A percentile compares a stretch with the other conserved stretches of the same genome.
Evolutionary conservation across 768 basidiomycete genomes (phyloP).

Genomic region (Aureoboletus auriporus): DNA sequence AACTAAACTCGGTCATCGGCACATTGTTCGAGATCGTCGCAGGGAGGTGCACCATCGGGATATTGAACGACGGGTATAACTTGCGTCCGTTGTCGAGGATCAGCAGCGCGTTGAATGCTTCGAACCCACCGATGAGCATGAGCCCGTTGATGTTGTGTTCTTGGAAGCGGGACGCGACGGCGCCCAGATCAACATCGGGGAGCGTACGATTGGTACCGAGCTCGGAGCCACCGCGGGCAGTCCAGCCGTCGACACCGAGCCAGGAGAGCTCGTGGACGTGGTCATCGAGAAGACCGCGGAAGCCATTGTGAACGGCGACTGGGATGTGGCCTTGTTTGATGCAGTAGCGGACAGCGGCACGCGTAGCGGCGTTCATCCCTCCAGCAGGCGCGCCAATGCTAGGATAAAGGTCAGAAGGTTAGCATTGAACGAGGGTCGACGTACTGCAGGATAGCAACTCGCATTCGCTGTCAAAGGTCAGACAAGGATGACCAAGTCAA

Average conservation of each 20-base stretch:
- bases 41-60: conserved; percentile 94
- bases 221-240: conserved; percentile 93
- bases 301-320: conserved; percentile 93
- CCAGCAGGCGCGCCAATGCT: conserved; percentile 97
- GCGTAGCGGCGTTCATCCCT: conserved; percentile 98
- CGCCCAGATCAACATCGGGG: conserved; percentile 84
- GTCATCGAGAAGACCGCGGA: conserved; percentile 91
- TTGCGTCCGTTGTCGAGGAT: conserved; percentile 77
- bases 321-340: conserved; percentile 88
- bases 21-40: conserved; percentile 99
- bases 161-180: conserved; percentile 89
- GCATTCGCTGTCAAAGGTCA: conserved; percentile 54
- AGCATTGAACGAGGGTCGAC: conserved; percentile 20
- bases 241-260: conserved; percentile 97
- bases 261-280: conserved; percentile 83
- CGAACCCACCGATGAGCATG: conserved; percentile 93
- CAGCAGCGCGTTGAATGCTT: conserved; percentile 80
- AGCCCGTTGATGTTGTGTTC: conserved; percentile 73
- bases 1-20: conserved; percentile 91
- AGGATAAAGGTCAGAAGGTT: conserved; percentile 1
- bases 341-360: conserved; percentile 92
- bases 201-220: conserved; percentile 92
- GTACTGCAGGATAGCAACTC: conserved; percentile 82
- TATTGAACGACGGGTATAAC: conserved; percentile 87
- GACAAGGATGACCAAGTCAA: not conserved